These are phyloP conservation scores for Trichoderma arundinaceum DNA, from an alignment of 2,329 filamentous ascomycete species.

Conservation along the genomic window DNA sequence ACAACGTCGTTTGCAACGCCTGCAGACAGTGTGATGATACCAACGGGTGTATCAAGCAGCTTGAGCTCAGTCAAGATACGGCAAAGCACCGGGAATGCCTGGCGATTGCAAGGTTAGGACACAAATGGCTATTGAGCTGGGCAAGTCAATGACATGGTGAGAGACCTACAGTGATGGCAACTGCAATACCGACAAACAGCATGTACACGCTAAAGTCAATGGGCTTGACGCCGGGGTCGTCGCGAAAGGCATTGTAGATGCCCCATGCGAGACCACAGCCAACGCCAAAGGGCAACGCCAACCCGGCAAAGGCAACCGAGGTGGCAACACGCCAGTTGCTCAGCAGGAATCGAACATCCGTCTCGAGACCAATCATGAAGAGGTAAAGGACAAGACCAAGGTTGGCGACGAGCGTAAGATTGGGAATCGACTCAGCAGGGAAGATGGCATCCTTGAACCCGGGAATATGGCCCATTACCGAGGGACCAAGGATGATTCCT, in stretches of 20 bases:
- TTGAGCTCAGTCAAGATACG: conserved; percentile 92
- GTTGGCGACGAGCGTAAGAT: conserved; percentile 78
- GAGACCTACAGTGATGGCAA: conserved; percentile 74
- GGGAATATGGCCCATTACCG: conserved; percentile 85
- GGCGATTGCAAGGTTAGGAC: conserved; percentile 76
- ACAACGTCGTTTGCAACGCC: conserved; percentile 86
- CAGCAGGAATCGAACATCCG: conserved; percentile 77
- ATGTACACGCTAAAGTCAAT: conserved; percentile 62
- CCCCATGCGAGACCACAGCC: conserved; percentile 83
- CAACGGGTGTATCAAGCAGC: conserved; percentile 79
- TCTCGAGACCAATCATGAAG: conserved; percentile 87
- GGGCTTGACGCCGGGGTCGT: conserved; percentile 47
- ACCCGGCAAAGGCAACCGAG: conserved; percentile 78
- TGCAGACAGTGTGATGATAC: conserved; percentile 85
- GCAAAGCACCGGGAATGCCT: conserved; percentile 85
- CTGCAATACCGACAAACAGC: conserved; percentile 86
- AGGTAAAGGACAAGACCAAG: conserved; percentile 83
- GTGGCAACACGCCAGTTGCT: conserved; percentile 82
- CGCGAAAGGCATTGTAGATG: conserved; percentile 73
- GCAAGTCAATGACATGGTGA: not conserved
- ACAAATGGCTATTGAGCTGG: conserved; percentile 69
- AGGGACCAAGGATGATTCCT: conserved; percentile 84
- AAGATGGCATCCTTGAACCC: conserved; percentile 80
- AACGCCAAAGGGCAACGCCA: conserved; percentile 81
- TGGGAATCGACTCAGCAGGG: conserved; percentile 73